Evolutionary conservation across 139 green algal genomes (phyloP), one percentile per base, ranked within the genome.

Genomic region (Asterochloris erici): DNA sequence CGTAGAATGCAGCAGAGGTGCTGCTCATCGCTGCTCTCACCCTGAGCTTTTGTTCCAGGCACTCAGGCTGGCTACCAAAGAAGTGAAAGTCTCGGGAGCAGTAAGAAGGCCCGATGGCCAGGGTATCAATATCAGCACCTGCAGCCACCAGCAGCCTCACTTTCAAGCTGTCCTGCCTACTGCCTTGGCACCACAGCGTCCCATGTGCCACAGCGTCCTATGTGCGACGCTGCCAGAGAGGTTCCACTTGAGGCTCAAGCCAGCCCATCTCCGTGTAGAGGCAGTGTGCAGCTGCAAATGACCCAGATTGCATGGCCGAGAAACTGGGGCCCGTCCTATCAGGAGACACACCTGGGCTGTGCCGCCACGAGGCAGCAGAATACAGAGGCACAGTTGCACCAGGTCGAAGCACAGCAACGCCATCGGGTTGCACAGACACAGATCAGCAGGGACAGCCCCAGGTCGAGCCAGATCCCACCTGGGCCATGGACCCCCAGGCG

Each of bases 61-160:
- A 93, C 84, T 94, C 87, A 19, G 88, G 84, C 77, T 93, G 88
- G 10, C 63, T 73, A 10, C 96, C 96, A 85, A 99, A 99, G 74
- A 99, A 98, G 82, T 99, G 91, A 17, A 86, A 84, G n/a, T 98
- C 91, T 2, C 95, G 86, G 11, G 82, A 88, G 13, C 90, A 88
- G 79, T 95, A 94, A 12, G 75, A 83, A 11, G 96, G 96, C 0
- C 96, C 96, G 17, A 99, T 90, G 73, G 94, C 97, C 63, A 99
- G 88, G 12, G 95, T 98, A 83, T 99, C 96, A 85, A 99, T 99
- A 88, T 99, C 96, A 79, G 91, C 90, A 15, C 96, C 96, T 91
- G 94, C 73, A 77, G 17, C 17, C 66, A 71, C 1, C 19, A 21
- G 21, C 4, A 71, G 66, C 17, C 19, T 4, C 17, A 21, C 6